Base-by-base conservation (phyloP, 2,329 filamentous ascomycete species). In the Curvularia eragrostidis region DNA sequence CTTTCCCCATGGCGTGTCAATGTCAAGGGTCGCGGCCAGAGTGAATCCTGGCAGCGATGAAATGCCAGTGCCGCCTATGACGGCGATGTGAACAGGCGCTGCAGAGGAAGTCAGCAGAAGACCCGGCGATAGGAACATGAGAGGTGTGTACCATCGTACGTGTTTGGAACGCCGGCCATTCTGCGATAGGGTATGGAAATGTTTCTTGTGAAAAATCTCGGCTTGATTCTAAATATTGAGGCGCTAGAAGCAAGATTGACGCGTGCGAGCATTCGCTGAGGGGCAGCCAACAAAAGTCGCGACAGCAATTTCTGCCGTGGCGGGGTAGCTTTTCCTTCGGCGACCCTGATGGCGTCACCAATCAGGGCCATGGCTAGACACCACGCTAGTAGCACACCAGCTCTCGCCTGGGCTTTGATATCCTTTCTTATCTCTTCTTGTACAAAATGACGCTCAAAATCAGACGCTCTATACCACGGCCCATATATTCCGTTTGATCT, bases 11-110 rank as follows among this genome's bases (percentile, higher is more conserved):
- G 95, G 95, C 9, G 95, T 99, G 38, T 82, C 78, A 54, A 91
- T 83, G 69, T 88, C 88, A 67, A 99, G 81, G 26, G 85, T 85
- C 24, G 94, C 93, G 61, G 96, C 89, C 72, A 92, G 91, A 19
- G 87, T 89, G 83, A 95, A 98, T 78, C 90, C 89, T 26, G 92
- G 89, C 66, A 99, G 89, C 68, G 91, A 88, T 76, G 90, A 88
- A 62, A 99, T 89, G 53, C 95, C 95, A 38, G 95, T 99, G 70
- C 95, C 95, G 71, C 81, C 81, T 55, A 83, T 83, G 43, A 83
- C 81, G 63, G 80, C 81, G 54, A 83, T 83, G 55, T 75, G 76
- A 62, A 83, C 78, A 39, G 81, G 79, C 55, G 77, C 81, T 83
- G 69, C 24, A 32, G 1, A 28, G 23, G 1, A 18, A 30, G 51